Conservation (phyloP, 2,329 filamentous ascomycete species). For the Pyrenochaeta sp. region DNA sequence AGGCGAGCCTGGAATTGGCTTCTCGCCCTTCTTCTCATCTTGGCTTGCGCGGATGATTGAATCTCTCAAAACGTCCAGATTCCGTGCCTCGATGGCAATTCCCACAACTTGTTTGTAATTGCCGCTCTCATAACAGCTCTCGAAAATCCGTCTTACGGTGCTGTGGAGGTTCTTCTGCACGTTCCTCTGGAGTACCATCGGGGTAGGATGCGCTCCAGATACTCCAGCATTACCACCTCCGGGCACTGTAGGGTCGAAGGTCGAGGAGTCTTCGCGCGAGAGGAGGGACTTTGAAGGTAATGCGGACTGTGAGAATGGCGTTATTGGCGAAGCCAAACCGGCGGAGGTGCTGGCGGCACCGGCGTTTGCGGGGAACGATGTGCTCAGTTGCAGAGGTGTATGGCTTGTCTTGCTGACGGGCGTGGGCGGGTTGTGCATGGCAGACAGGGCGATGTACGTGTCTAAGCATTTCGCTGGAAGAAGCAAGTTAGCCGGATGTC, state of each 20-base stretch:
- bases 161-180: constrained; percentile 82
- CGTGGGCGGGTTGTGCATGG: constrained; percentile 63
- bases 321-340: constrained; percentile 82
- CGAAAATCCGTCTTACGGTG: constrained; percentile 88
- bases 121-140: constrained; percentile 83
- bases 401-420: constrained; percentile 58
- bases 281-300: constrained; percentile 93
- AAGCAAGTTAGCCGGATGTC: constrained; percentile 19
- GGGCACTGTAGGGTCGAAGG: constrained; percentile 63
- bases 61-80: constrained; percentile 82
- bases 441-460: constrained; percentile 88
- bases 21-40: constrained; percentile 75
- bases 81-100: constrained; percentile 94
- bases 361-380: constrained; percentile 74
- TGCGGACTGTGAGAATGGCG: constrained; percentile 92
- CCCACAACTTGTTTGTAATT: constrained; percentile 96
- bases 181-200: constrained; percentile 72
- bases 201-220: constrained; percentile 61
- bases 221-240: constrained; percentile 64
- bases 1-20: constrained; percentile 58
- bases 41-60: constrained; percentile 90
- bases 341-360: constrained; percentile 72
- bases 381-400: constrained; percentile 73
- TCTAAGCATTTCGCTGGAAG: constrained; percentile 85
- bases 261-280: constrained; percentile 77